phyloP scores from a whole-genome alignment of 805 yeast species.

The Ogataea paraovalis region DNA sequence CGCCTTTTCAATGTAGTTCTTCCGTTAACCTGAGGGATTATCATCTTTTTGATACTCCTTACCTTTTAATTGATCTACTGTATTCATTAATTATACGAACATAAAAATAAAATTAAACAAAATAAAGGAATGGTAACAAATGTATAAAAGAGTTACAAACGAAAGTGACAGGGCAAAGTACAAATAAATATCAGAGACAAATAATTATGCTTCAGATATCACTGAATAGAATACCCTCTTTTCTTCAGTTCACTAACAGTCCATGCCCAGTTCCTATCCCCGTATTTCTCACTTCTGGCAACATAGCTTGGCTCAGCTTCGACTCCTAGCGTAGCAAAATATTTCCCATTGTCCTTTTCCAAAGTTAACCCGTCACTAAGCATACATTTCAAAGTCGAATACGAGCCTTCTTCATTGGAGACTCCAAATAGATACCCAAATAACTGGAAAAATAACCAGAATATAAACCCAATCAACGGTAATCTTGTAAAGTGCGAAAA shows the following conservation, averaged over 20 bases:
- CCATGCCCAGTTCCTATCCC: constrained; percentile 78
- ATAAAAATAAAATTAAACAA: no score
- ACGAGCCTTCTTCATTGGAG: constrained; percentile 65
- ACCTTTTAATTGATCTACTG: no score
- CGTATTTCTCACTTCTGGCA: constrained; percentile 55
- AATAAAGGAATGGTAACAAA: no score
- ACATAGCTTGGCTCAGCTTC: constrained; percentile 53
- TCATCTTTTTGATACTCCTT: no score
- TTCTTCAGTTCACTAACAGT: constrained; percentile 56
- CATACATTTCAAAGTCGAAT: constrained; percentile 60
- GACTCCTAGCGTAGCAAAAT: constrained; percentile 57
- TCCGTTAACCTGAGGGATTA: no score
- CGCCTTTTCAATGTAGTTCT: no score
- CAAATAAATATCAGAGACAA: not conserved
- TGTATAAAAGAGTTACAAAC: not conserved
- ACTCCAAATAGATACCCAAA: constrained; percentile 70
- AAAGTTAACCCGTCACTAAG: constrained; percentile 46
- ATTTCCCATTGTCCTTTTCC: constrained; percentile 65
- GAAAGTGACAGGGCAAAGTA: not conserved
- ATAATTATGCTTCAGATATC: no score
- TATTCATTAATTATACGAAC: no score
- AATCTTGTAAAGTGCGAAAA: constrained; percentile 74
- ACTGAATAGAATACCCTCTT: constrained; percentile 38
- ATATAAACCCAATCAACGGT: constrained; percentile 71
- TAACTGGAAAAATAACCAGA: constrained; percentile 67